Evolutionary conservation across 768 basidiomycete species (phyloP).

Genomic region (Agrocybe chaxingu): DNA sequence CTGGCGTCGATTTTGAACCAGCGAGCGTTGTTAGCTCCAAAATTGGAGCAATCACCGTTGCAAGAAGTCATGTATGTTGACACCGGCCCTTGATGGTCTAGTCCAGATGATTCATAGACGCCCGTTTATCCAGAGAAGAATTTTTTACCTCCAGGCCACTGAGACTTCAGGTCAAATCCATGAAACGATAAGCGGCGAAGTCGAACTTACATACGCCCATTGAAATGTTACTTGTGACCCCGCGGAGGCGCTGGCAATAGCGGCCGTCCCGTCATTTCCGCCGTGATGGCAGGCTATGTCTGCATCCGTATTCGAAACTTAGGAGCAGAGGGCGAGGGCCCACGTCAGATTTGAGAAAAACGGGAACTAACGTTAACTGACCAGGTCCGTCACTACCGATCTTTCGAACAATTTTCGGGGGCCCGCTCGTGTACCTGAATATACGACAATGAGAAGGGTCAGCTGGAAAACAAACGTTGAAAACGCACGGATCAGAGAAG

Average conservation of each 20-base stretch:
- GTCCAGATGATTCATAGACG: slow-evolving; percentile 5
- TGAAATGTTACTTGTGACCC: slow-evolving; percentile 40
- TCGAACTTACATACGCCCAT: slow-evolving; percentile 38
- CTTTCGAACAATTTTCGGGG: slow-evolving; percentile 31
- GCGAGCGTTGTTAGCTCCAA: slow-evolving; percentile 32
- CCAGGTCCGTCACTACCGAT: slow-evolving; percentile 31
- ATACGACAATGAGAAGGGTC: slow-evolving; percentile 1
- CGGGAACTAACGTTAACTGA: slow-evolving; percentile 7
- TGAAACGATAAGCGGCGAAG: slow-evolving; percentile 1
- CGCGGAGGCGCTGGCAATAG: slow-evolving; percentile 33
- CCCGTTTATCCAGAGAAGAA: slow-evolving; percentile 2
- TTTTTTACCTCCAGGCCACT: slow-evolving; percentile 36
- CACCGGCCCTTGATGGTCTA: slow-evolving; percentile 48
- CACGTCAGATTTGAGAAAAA: not conserved
- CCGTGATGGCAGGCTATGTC: slow-evolving; percentile 43
- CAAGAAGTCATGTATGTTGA: slow-evolving; percentile 53
- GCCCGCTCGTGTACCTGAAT: slow-evolving; percentile 24
- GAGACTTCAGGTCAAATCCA: slow-evolving; percentile 4
- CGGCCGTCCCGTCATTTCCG: slow-evolving; percentile 33
- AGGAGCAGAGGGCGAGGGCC: not conserved
- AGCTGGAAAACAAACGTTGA: not conserved
- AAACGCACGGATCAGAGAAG: slow-evolving; percentile 33
- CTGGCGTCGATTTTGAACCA: slow-evolving; percentile 51
- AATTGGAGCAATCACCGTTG: slow-evolving; percentile 38
- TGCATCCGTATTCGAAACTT: slow-evolving; percentile 21